Evolutionary conservation across 2,329 filamentous ascomycete genomes (phyloP), one percentile per base, ranked within the genome.

Genomic region (Hymenoscyphus occultus): DNA sequence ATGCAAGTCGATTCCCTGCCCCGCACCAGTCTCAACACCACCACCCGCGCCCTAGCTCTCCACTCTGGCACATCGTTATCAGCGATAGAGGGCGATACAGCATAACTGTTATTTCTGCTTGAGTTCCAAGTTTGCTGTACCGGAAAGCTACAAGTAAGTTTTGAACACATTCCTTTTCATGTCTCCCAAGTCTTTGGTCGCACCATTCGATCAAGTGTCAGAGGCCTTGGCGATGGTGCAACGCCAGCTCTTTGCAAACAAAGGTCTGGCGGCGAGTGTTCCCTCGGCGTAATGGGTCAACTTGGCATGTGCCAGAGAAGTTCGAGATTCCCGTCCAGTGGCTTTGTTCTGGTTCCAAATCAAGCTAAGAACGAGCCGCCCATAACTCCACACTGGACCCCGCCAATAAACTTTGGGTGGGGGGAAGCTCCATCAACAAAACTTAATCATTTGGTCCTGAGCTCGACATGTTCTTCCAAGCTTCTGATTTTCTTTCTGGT

Each of bases 381-480:
- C 16, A 57, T 39, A 32, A 57, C 10, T 19, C 40, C 9, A 28
- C 48, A 54, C 56, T 68, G n/a, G 57, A 54, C 12, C 42, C 62
- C 40, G 7, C 28, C 56, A 39, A 39, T 5, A 32, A 2, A 57
- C n/a, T 39, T 57, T 57, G 22, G 56, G 16, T 57, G 13, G 13
- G 12, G n/a, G 56, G 10, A 57, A 57, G 48, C 19, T 57, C 31
- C 56, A 28, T 57, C 56, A 57, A 57, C 56, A 57, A 57, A 57
- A 57, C 13, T 35, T 16, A 10, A 5, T 5, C 31, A 7, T 12
- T 35, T 39, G 35, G 35, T 5, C 32, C 14, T 14, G n/a, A 10
- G 12, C 56, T 39, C 28, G 31, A 57, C 7, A 32, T 32, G 56
- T 35, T 57, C 22, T 16, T 51, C n/a, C 45, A 54, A 16, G 16